Conservation (phyloP, 2,329 filamentous ascomycete genomes). For the Cytospora leucostoma region DNA sequence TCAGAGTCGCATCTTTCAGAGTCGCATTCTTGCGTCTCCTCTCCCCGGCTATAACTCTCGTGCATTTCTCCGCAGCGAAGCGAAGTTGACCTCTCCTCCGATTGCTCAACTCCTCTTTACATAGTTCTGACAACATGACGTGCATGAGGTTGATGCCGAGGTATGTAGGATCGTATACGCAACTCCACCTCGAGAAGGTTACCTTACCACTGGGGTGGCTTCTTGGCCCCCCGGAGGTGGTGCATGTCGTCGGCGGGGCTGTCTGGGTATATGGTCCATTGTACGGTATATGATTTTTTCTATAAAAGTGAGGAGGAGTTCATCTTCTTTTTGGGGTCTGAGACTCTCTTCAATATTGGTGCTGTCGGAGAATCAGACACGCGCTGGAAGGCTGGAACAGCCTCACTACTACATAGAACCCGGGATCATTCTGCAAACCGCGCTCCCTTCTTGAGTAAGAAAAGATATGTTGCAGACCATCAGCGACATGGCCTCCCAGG, state of each 20-base stretch:
- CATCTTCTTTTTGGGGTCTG: too few relatives aligned
- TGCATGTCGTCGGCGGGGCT: too few relatives aligned
- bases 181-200: too few relatives aligned
- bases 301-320: too few relatives aligned
- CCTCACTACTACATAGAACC: background rate
- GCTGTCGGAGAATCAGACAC: too few relatives aligned
- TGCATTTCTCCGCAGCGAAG: background rate
- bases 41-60: background rate
- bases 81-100: background rate
- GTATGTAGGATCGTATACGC: background rate
- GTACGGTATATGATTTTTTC: too few relatives aligned
- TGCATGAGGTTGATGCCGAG: background rate
- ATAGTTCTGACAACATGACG: background rate
- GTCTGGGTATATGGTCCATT: too few relatives aligned
- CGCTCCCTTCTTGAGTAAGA: background rate
- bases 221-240: too few relatives aligned
- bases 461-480: slow-evolving; percentile 10
- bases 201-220: too few relatives aligned
- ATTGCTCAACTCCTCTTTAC: background rate
- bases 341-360: too few relatives aligned
- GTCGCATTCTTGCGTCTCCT: too few relatives aligned
- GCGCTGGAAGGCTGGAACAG: background rate
- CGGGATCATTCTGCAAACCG: background rate
- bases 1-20: background rate
- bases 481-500: slow-evolving; percentile 5